A percentile compares a stretch with the other conserved stretches of the same genome.
Evolutionary conservation across 192 early-diverging fungal species (phyloP).

Genomic region (Linderina pennispora): DNA sequence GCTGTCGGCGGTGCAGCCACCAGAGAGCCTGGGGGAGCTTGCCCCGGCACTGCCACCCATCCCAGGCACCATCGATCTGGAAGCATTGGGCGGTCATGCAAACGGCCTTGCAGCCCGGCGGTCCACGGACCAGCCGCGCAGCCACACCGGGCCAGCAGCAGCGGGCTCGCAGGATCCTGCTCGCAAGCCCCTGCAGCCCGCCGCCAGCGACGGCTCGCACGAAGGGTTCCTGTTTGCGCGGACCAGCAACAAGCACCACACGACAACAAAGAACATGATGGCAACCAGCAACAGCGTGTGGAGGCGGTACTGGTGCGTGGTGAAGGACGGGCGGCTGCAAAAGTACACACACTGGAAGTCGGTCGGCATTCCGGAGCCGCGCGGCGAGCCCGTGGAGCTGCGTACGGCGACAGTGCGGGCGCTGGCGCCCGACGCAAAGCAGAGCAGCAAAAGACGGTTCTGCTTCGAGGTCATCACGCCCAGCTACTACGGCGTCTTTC

Average conservation of each 20-base stretch:
- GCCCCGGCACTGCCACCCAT: not conserved
- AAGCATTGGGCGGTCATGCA: too few species aligned
- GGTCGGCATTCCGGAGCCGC: not conserved
- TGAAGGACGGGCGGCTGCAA: constrained; percentile 28
- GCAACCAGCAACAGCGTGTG: constrained; percentile 14
- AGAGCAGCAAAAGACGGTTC: constrained; percentile 50
- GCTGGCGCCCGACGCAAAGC: constrained; percentile 23
- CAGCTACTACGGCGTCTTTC: constrained; percentile 60
- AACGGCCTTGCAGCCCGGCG: too few species aligned
- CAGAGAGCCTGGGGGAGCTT: constrained; percentile 6
- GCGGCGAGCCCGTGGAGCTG: constrained; percentile 17
- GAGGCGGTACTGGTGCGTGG: constrained; percentile 43
- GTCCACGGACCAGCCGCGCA: too few species aligned
- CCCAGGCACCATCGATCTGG: too few species aligned
- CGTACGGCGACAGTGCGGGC: constrained; percentile 35
- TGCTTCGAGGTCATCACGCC: constrained; percentile 81
- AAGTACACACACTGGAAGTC: constrained; percentile 8
- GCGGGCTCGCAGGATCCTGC: not conserved
- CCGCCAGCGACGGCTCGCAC: constrained; percentile 14
- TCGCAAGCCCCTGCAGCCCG: not conserved
- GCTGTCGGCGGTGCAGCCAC: constrained; percentile 17
- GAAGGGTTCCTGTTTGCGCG: constrained; percentile 40
- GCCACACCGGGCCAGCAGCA: too few species aligned
- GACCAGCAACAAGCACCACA: constrained; percentile 1
- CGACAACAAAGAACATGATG: constrained; percentile 16